Conservation (phyloP, 2,329 filamentous ascomycete genomes). For the Sclerotinia glacialis region DNA sequence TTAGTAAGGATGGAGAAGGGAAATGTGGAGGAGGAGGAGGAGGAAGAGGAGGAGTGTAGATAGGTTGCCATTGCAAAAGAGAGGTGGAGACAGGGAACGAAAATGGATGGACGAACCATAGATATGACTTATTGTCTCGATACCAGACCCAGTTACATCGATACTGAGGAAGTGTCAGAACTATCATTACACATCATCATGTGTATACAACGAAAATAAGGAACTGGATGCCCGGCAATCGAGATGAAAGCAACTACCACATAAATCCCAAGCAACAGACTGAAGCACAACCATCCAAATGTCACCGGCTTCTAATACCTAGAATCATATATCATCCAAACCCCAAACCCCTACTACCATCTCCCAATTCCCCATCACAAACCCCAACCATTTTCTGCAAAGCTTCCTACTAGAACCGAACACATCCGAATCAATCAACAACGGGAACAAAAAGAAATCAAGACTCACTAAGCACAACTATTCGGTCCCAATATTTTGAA, state of each 20-base stretch:
- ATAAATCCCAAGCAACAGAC: not conserved
- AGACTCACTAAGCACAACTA: conserved; percentile 13
- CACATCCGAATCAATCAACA: not conserved
- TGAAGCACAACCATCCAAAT: not conserved
- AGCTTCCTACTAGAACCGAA: not conserved
- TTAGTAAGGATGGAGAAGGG: not conserved
- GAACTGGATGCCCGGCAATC: too few relatives aligned
- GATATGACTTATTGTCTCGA: conserved; percentile 22
- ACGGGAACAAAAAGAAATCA: not conserved
- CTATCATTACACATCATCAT: not conserved
- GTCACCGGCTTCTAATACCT: not conserved
- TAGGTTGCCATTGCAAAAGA: too few relatives aligned
- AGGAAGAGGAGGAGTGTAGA: not conserved
- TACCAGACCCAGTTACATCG: conserved; percentile 12
- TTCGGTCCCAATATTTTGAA: not conserved
- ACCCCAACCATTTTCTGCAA: not conserved
- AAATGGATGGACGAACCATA: not conserved
- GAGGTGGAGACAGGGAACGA: not conserved
- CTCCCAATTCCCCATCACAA: not conserved
- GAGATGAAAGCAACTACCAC: not conserved
- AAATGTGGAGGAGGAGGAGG: too few relatives aligned
- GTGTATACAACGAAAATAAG: too few relatives aligned
- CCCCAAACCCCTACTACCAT: accelerated
- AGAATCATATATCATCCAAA: not conserved
- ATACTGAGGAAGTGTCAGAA: not conserved